Conservation (phyloP, 2,329 filamentous ascomycete genomes). For the Metarhizium sp. region DNA sequence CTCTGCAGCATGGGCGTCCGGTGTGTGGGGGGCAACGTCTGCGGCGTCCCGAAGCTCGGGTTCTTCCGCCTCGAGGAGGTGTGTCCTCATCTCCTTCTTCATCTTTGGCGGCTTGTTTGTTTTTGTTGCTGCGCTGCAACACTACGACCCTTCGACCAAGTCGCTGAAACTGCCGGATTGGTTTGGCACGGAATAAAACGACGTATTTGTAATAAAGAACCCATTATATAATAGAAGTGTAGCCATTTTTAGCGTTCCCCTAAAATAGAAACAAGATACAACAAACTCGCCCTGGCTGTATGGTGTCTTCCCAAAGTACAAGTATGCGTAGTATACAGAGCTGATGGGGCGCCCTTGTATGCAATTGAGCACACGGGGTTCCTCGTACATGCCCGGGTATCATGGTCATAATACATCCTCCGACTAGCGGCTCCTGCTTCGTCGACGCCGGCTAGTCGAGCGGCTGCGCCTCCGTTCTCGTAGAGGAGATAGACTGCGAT, state of each 20-base stretch:
- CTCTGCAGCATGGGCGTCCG: slow-evolving; percentile 14
- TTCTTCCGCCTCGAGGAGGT: slow-evolving; percentile 5
- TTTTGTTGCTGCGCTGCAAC: slow-evolving; percentile 8
- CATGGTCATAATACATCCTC: background rate
- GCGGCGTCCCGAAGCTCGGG: slow-evolving; percentile 7
- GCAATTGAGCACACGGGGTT: background rate
- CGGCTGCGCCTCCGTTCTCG: slow-evolving; percentile 27
- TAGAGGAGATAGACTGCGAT: slow-evolving; percentile 25
- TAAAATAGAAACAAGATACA: too few relatives aligned
- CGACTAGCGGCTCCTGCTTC: slow-evolving; percentile 19
- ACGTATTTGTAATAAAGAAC: background rate
- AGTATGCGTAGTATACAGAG: background rate
- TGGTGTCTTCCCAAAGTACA: too few relatives aligned
- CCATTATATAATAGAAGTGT: background rate
- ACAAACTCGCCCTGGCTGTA: too few relatives aligned
- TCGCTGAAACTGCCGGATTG: slow-evolving; percentile 1
- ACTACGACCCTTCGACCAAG: slow-evolving; percentile 3
- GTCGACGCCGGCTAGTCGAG: slow-evolving; percentile 30
- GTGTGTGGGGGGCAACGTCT: slow-evolving; percentile 12
- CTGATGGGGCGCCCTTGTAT: background rate
- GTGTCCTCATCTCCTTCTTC: slow-evolving; percentile 8
- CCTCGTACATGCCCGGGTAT: background rate
- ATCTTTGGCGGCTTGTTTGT: slow-evolving; percentile 9
- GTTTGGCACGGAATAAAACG: slow-evolving; percentile 8
- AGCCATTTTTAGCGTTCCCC: background rate